Conservation (phyloP, 192 early-diverging fungal genomes). For the Mortierella claussenii region DNA sequence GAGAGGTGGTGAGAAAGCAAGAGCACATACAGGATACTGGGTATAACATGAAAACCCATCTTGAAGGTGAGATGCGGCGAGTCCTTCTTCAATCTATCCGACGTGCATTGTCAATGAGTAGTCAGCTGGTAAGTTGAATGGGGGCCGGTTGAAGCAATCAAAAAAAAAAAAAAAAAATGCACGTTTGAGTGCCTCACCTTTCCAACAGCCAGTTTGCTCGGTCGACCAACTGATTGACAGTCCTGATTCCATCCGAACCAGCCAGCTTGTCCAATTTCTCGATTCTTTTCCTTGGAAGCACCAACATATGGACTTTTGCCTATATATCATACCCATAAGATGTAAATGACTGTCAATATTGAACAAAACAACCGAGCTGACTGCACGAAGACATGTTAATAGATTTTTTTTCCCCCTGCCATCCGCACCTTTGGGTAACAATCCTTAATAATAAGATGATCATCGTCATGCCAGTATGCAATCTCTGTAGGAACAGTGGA, state of each 20-base stretch:
- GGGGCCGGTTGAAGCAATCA: not conserved
- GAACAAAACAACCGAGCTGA: not conserved
- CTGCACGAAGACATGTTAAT: not conserved
- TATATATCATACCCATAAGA: not conserved
- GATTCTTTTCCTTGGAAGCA: conserved; percentile 59
- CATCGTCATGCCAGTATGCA: conserved; percentile 54
- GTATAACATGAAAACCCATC: conserved; percentile 70
- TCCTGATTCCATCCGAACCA: conserved; percentile 28
- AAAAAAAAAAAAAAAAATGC: not conserved
- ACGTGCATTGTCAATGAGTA: not conserved
- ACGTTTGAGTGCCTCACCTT: conserved; percentile 6
- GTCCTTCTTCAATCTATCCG: conserved; percentile 40
- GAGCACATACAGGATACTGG: conserved; percentile 60
- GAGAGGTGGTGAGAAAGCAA: too few relatives aligned
- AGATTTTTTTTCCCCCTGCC: too few relatives aligned
- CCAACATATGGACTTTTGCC: conserved; percentile 58
- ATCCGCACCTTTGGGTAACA: conserved; percentile 67
- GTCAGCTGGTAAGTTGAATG: not conserved
- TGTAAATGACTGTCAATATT: not conserved
- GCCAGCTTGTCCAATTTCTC: conserved; percentile 49
- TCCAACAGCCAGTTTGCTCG: conserved; percentile 42
- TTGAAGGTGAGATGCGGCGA: conserved; percentile 51
- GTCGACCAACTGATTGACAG: conserved; percentile 47
- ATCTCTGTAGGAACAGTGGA: conserved; percentile 42
- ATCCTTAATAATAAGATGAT: conserved; percentile 63